Percentiles rank a stretch among this genome's conserved stretches.
Conservation (phyloP, 352 stramenopile species). For the Pythium rishiriense region DNA sequence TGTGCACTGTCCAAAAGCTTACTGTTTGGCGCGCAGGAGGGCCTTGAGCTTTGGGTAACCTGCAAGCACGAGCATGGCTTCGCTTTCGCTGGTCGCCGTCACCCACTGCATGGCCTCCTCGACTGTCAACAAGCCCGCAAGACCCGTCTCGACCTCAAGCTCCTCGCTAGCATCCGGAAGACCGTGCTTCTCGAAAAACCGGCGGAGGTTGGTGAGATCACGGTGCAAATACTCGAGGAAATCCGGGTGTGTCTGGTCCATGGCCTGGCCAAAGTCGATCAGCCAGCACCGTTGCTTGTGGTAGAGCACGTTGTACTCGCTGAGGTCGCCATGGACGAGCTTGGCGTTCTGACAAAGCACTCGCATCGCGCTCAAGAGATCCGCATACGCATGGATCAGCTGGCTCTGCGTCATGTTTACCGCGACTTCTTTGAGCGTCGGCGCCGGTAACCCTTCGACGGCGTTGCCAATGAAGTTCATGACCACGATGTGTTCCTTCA, state of each 20-base stretch:
- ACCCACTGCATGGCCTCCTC: slow-evolving; percentile 20
- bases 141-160: background rate
- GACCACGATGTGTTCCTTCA: slow-evolving; percentile 71
- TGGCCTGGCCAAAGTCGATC: slow-evolving; percentile 92
- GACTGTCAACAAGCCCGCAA: slow-evolving; percentile 1
- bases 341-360: slow-evolving; percentile 53
- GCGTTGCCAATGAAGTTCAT: slow-evolving; percentile 66
- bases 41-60: background rate
- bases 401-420: slow-evolving; percentile 49
- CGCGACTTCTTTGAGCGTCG: slow-evolving; percentile 70
- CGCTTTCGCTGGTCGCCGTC: slow-evolving; percentile 2
- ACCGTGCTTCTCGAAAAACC: slow-evolving; percentile 73
- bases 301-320: slow-evolving; percentile 91
- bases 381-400: slow-evolving; percentile 51
- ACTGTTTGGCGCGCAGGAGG: background rate
- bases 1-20: background rate
- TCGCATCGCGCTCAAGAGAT: slow-evolving; percentile 49
- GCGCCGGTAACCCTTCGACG: slow-evolving; percentile 50
- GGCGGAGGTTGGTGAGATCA: slow-evolving; percentile 73
- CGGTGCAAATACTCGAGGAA: slow-evolving; percentile 62
- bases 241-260: slow-evolving; percentile 79
- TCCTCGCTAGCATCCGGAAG: slow-evolving; percentile 1
- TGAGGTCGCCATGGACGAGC: slow-evolving; percentile 69
- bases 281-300: slow-evolving; percentile 73
- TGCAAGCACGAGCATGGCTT: background rate